phyloP scores from a whole-genome alignment of 169 alveolate species.

The Blepharisma undulans region DNA sequence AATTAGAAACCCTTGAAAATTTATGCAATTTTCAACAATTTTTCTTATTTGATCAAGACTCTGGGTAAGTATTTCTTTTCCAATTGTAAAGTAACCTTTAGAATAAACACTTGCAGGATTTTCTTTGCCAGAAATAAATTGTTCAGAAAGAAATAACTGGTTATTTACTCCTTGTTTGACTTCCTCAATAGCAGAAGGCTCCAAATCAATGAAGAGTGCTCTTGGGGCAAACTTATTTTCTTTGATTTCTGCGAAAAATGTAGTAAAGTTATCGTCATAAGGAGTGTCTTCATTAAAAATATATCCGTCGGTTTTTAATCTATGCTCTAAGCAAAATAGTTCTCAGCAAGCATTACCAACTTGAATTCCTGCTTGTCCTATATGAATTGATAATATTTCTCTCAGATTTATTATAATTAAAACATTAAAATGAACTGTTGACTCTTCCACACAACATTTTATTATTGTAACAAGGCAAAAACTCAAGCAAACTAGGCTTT shows the following conservation, averaged over 20 bases:
- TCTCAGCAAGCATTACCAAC: slow-evolving; percentile 86
- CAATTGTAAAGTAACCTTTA: slow-evolving; percentile 77
- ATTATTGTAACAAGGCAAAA: too few relatives aligned
- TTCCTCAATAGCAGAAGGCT: slow-evolving; percentile 76
- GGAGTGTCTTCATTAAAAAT: background rate
- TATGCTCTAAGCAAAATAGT: slow-evolving; percentile 81
- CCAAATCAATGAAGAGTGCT: slow-evolving; percentile 57
- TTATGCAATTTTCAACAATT: slow-evolving; percentile 77
- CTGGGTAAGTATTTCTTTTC: slow-evolving; percentile 72
- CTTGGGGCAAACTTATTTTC: background rate
- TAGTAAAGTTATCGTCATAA: background rate
- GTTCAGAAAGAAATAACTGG: slow-evolving; percentile 79
- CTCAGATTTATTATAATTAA: too few relatives aligned
- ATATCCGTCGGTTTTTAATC: slow-evolving; percentile 79
- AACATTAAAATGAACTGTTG: too few relatives aligned
- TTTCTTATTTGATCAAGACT: slow-evolving; percentile 77
- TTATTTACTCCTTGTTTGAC: slow-evolving; percentile 75
- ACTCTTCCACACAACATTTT: too few relatives aligned
- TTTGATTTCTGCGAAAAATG: background rate
- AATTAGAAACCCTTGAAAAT: slow-evolving; percentile 74
- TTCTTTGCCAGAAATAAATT: slow-evolving; percentile 77
- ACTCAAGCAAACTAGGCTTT: too few relatives aligned
- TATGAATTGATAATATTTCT: slow-evolving; percentile 77
- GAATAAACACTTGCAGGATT: slow-evolving; percentile 81
- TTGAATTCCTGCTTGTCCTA: slow-evolving; percentile 84